Base-by-base conservation (phyloP, 306 rosid species). In the Inga leiocalycina region DNA sequence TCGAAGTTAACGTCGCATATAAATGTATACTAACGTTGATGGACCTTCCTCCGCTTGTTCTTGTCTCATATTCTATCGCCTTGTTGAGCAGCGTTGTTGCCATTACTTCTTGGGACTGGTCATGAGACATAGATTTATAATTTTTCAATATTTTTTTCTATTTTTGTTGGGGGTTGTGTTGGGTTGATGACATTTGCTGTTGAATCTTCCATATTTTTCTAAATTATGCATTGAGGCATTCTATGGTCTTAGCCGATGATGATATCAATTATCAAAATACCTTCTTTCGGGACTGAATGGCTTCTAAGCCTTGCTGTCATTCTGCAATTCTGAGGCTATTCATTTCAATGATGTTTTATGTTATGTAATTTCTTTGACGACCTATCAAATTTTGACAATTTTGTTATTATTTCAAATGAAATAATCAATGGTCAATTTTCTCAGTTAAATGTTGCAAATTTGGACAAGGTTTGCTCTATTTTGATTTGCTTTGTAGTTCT, bases 51-150 rank as follows among this genome's bases (percentile, higher is more conserved):
- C 90, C 90, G 91, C 76, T 10, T 85, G 22, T 56, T 68, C 43
- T 12, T n/a, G 90, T 91, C 88, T 88, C 93, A 89, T 89, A 93
- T 89, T 89, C 90, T 93, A 87, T 93, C 8, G 82, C 90, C 91
- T 88, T 83, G 91, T 86, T 76, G 86, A 86, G 93, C 89, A 45
- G 90, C 89, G 79, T 90, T 71, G 92, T 80, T 87, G 89, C 95
- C 51, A 12, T 89, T 89, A 87, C 93, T 54, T n/a, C 64, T 80
- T 86, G 75, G 90, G 91, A 87, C 77, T 80, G 85, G 94, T 94
- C 93, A 87, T 93, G 95, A 87, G 93, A 80, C 89, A 6, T 10
- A 88, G 86, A 91, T 85, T 12, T 24, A 20, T 17, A 20, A 1
- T 19, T 7, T 4, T 19, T 54, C 10, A 20, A 19, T 19, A 54